Conservation (phyloP, 2,329 filamentous ascomycete species). For the Trichoderma koningii region DNA sequence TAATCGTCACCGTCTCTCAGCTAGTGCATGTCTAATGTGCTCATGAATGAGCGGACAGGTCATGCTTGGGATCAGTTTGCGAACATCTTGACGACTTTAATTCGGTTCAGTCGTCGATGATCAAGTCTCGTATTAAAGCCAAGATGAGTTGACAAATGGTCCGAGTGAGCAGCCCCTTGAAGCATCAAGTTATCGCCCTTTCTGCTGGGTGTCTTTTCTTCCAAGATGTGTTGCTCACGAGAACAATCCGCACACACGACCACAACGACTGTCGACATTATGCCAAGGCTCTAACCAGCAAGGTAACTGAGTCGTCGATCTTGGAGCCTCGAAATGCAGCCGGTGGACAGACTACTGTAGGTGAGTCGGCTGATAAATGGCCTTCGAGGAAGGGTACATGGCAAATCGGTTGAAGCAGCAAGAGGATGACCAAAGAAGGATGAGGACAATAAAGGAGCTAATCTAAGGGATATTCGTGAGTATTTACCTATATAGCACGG, state of each 20-base stretch:
- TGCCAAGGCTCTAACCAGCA: neutral
- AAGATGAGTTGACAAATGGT: no score
- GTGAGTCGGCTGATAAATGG: no score
- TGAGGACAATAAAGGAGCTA: no score
- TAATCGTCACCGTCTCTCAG: neutral
- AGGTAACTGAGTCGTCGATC: conserved; percentile 3
- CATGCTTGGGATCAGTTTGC: neutral
- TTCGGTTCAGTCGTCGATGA: neutral
- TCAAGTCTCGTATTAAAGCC: no score
- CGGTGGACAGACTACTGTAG: neutral
- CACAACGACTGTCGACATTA: neutral
- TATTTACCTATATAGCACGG: no score
- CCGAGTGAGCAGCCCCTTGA: no score
- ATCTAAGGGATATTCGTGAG: no score
- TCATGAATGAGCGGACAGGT: neutral
- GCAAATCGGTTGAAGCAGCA: no score
- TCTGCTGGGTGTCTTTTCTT: neutral
- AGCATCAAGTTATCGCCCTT: neutral
- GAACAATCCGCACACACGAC: neutral
- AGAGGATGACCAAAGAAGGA: no score
- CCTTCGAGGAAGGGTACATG: no score
- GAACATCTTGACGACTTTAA: neutral
- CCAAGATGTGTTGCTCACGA: neutral
- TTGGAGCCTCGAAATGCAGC: neutral
- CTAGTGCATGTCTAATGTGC: neutral